Evolutionary conservation across 73 alveolate species (phyloP).

Genomic region (Tetrahymena elliotti): DNA sequence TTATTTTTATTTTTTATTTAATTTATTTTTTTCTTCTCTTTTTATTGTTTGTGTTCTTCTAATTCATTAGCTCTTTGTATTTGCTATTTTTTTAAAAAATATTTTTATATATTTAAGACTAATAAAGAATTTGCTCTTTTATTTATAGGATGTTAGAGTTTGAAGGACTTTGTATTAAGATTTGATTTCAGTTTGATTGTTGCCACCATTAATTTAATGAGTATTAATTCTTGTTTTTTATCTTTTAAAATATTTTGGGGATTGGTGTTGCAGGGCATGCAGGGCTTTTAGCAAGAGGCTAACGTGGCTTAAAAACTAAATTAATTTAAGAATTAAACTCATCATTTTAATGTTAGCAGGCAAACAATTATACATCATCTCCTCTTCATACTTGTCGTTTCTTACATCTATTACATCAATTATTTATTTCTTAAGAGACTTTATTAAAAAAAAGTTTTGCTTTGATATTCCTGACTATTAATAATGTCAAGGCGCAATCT

Average conservation of each 20-base stretch:
- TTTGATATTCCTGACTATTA: not conserved
- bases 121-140: not conserved
- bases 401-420: not conserved
- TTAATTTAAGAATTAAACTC: not conserved
- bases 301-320: not conserved
- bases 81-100: not conserved
- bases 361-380: not conserved
- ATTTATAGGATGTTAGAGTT: not conserved
- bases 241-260: not conserved
- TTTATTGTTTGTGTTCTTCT: not conserved
- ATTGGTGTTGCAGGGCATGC: slow-evolving; percentile 1
- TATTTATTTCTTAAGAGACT: not conserved
- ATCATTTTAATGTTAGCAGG: not conserved
- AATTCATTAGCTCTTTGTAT: not conserved
- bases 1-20: not conserved
- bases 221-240: not conserved
- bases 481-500: not conserved
- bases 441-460: not conserved
- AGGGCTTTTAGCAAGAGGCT: slow-evolving; percentile 3
- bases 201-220: not conserved
- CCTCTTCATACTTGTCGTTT: not conserved
- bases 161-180: not conserved
- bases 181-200: not conserved
- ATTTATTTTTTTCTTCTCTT: not conserved
- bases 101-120: not conserved